Base-by-base conservation (phyloP, 2,329 filamentous ascomycete species). In the Ilyonectria sp. region DNA sequence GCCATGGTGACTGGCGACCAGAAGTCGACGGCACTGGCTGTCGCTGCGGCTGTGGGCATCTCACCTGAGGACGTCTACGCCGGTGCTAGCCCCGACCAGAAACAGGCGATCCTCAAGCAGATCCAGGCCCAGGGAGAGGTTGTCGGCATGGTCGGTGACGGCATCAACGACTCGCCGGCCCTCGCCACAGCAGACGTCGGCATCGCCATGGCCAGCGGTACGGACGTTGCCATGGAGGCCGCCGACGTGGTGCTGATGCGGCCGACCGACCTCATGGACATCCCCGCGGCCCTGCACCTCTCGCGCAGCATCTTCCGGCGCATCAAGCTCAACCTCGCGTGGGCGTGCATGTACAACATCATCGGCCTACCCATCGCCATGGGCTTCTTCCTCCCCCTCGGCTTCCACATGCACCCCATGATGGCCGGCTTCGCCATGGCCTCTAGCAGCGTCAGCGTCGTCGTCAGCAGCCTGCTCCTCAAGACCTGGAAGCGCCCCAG, bases 121-220 rank as follows among this genome's bases (percentile, higher is more conserved):
- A 87, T 98, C 19, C 94, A 98, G 82, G 84, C 86, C 0, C 81
- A 86, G 57, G 94, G 94, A 68, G 89, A 94, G 74, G 86, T 92
- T 56, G 94, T 98, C 29, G 96, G 94, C 73, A 99, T 99, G 96
- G 95, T 98, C 15, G 95, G 96, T 59, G 96, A 99, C 80, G 96
- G 96, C 47, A 98, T 99, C 87, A 99, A 99, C 81, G 96, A 99
- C 83, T 97, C 94, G 0, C 96, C 96, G 0, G 96, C 96, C 1
- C 89, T 99, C 11, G 96, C 94, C 0, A 97, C 94, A 0, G 95
- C 96, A 11, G 91, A 97, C 74, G 91, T 98, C 31, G 96, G 96
- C 70, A 97, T 99, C 73, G 95, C 95, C 65, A 94, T 99, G 81
- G 89, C 94, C 6, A 94, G 92, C 8, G 96, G 96, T 63, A 98